A percentile compares a stretch with the other conserved stretches of the same genome.
These are phyloP conservation scores for Salix viminalis DNA, from an alignment of 345 rosid genomes.

Conservation along the genomic window DNA sequence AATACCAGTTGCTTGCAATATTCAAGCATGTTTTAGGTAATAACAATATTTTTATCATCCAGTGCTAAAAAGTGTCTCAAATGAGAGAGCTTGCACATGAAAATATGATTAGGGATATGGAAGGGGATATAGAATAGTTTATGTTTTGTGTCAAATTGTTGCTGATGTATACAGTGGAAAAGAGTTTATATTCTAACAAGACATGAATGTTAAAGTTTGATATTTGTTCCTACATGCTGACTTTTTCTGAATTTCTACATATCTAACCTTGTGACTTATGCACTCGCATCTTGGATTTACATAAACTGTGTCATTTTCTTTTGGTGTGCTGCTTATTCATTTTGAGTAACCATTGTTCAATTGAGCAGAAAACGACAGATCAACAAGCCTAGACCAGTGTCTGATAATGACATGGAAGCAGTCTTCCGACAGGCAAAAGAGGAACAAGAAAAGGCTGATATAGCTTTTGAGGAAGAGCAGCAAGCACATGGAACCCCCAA, in stretches of 20 bases:
- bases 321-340: not conserved
- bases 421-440: slow-evolving; percentile 66
- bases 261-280: not conserved
- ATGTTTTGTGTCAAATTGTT: not conserved
- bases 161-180: not conserved
- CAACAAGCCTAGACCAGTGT: slow-evolving; percentile 74
- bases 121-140: not conserved
- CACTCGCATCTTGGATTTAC: not conserved
- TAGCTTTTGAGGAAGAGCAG: slow-evolving; percentile 52
- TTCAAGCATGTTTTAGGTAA: not conserved
- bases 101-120: not conserved
- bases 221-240: not conserved
- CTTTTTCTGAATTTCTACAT: not conserved
- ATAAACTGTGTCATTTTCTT: no score
- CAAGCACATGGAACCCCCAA: slow-evolving; percentile 25
- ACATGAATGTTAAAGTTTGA: not conserved
- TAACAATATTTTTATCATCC: not conserved
- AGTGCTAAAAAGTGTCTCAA: not conserved
- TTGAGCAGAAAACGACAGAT: slow-evolving; percentile 61
- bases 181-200: not conserved
- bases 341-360: not conserved
- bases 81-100: not conserved
- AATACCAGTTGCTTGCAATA: not conserved
- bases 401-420: slow-evolving; percentile 59
- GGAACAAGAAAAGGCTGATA: slow-evolving; percentile 67